Base-by-base conservation (phyloP, 2,329 filamentous ascomycete species). In the Trichoderma pleuroti region DNA sequence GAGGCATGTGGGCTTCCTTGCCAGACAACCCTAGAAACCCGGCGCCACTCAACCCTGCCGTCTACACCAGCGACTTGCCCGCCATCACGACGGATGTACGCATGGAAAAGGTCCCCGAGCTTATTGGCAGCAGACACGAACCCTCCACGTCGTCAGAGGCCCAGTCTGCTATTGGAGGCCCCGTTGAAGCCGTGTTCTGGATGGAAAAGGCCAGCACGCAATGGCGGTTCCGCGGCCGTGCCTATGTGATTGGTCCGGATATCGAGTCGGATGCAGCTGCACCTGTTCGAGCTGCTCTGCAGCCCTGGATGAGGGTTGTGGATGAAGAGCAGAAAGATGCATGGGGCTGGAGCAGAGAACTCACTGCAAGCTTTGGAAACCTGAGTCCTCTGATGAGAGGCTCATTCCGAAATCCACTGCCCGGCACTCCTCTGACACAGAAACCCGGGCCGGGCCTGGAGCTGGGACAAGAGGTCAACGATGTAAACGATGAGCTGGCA, bases 301-400 rank as follows among this genome's bases (percentile, higher is more conserved):
- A 82, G 66, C 81, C 82, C 71, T 82, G 90, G 74, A 94, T 94
- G 92, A 84, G 90, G 72, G 72, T 26, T 21, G 72, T 69, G 12
- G 70, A 68, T 12, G 24, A 56, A 11, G 56, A 42, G 10, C 36
- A 39, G 62, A 39, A 46, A 1, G 62, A 32, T 18, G 81, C 84
- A 1, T 97, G 94, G 93, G 91, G 87, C 74, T 98, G 93, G 91
- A 82, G 83, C 60, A 91, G 85, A 73, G 94, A 97, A 81, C 80
- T 98, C 46, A 94, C 92, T 64, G 92, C 88, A 62, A 93, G 96
- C 79, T 98, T 98, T 86, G 95, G 93, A 24, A 98, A 98, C 80
- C 82, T 96, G 75, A 91, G 88, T 74, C 95, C 95, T 8, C 83
- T 85, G 1, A 93, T 97, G 90, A 87, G 94, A 78, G 92, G 91